Base-by-base conservation (phyloP, 2,329 filamentous ascomycete species). In the Fusarium succisae region DNA sequence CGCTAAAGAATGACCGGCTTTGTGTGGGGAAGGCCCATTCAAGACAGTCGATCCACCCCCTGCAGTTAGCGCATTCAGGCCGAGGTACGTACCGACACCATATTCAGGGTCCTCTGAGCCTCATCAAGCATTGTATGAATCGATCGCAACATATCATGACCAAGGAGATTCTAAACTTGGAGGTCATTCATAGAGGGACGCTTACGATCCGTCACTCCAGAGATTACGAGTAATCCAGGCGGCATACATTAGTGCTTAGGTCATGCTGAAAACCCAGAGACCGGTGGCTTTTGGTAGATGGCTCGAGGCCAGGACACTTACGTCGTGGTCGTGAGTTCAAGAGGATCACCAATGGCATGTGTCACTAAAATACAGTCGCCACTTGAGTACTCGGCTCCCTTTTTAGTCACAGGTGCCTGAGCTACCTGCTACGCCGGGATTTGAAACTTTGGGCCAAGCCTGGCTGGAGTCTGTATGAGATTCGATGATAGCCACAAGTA, bases 11-110 rank as follows among this genome's bases (percentile, higher is more conserved):
- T 48, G 44, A 20, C 63, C 17, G 54, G 44, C 43, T 48, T 57
- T 66, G 51, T 75, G 73, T 75, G 73, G 73, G 73, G 73, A 73
- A 75, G 45, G 43, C 48, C 56, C 47, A 59, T 48, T 60, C 56
- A 47, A 53, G 55, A 37, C 63, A 38, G 47, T 63, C 30, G 68
- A 71, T 75, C 72, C 64, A 66, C 69, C 68, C 60, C 60, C 55
- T 74, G 71, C 54, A 65, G 48, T 54, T 69, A 74, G 72, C 47
- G 47, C 35, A 26, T 20, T 26, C 58, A 18, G n/a, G n/a, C 18
- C 18, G n/a, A 53, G 55, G 44, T 64, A 64, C 55, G 63, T 74
- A 69, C 58, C 51, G 15, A 43, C 38, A 13, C 35, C 39, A 44
- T 38, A 15, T 58, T 74, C 58, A 74, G 59, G 71, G 67, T 71